Evolutionary conservation across 176 grass and related monocot genomes (phyloP).

Genomic region (Hordeum vulgare): MorexV3_pseudomolecules_assembly NC_058520.1:253074742-253075241

Average conservation of each 20-base stretch:
- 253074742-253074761: slow-evolving; percentile 68
- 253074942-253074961: too few relatives aligned
- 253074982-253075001: too few relatives aligned
- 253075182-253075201: not conserved
- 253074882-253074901: not conserved
- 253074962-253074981: too few relatives aligned
- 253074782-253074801: slow-evolving; percentile 96
- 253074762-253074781: slow-evolving; percentile 81
- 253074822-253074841: slow-evolving; percentile 62
- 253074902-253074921: slow-evolving; percentile 19
- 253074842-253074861: not conserved
- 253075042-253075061: too few relatives aligned
- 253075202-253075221: not conserved
- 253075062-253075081: too few relatives aligned
- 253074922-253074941: too few relatives aligned
- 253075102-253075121: slow-evolving; percentile 21
- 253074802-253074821: slow-evolving; percentile 73
- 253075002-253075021: too few relatives aligned
- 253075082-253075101: not conserved
- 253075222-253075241: not conserved
- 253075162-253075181: slow-evolving; percentile 67
- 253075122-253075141: slow-evolving; percentile 80
- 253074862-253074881: not conserved
- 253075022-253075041: too few relatives aligned
- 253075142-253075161: slow-evolving; percentile 73